phyloP scores from a whole-genome alignment of 495 filamentous ascomycete species.

The Penicillium steckii region DNA sequence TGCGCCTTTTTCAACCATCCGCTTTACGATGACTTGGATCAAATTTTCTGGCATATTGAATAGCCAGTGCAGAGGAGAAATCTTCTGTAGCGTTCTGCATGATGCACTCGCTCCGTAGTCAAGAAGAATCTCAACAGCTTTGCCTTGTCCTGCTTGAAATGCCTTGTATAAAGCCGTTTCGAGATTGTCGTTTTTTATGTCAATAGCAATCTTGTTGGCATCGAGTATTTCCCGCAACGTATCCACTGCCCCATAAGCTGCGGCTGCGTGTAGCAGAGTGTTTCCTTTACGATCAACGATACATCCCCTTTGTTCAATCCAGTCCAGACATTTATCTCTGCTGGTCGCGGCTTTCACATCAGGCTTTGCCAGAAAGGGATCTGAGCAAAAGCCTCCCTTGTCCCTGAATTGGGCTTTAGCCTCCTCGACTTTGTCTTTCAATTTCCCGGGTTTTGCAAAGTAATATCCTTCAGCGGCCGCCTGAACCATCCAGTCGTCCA shows the following conservation, averaged over 20 bases:
- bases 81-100: conserved; percentile 5
- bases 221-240: conserved; percentile 12
- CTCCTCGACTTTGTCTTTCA: conserved; percentile 4
- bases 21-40: conserved; percentile 5
- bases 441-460: conserved; percentile 4
- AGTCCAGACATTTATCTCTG: conserved; percentile 2
- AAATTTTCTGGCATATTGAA: conserved; percentile 1
- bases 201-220: conserved; percentile 2
- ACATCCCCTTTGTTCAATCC: conserved; percentile 2
- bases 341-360: conserved; percentile 7
- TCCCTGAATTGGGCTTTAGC: conserved; percentile 15
- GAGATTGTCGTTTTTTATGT: conserved; percentile 18
- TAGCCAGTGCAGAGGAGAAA: conserved; percentile 22
- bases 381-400: conserved; percentile 21
- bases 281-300: conserved; percentile 23
- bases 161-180: conserved; percentile 33
- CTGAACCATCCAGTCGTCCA: conserved; percentile 15
- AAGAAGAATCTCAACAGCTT: conserved; percentile 18
- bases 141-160: conserved; percentile 23
- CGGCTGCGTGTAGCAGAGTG: conserved; percentile 25
- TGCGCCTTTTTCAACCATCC: conserved; percentile 14
- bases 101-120: conserved; percentile 18
- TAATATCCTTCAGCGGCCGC: conserved; percentile 17
- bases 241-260: conserved; percentile 18
- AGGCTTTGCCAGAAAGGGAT: conserved; percentile 13